Conservation (phyloP, 2,329 filamentous ascomycete species). For the Penicillium corylophilum region DNA sequence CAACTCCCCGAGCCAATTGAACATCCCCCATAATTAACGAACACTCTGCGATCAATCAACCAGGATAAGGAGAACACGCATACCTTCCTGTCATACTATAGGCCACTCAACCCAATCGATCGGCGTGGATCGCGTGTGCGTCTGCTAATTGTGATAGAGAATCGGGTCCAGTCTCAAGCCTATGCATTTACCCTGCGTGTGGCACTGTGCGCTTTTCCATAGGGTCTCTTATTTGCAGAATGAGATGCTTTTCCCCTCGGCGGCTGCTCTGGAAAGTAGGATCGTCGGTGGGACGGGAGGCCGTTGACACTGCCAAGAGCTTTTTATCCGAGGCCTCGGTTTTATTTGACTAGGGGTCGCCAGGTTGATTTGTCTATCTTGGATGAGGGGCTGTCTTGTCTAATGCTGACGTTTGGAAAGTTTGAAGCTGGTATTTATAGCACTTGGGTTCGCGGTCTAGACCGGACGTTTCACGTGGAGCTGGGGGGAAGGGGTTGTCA, state of each 20-base stretch:
- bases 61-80: background rate
- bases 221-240: background rate
- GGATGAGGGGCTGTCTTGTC: too few relatives aligned
- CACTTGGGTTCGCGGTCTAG: too few relatives aligned
- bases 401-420: too few relatives aligned
- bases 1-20: background rate
- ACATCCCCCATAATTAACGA: background rate
- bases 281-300: background rate
- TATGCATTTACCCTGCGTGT: background rate
- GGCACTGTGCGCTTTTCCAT: background rate
- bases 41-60: background rate
- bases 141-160: background rate
- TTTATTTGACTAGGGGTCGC: background rate
- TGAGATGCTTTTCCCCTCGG: background rate
- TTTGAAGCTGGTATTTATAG: too few relatives aligned
- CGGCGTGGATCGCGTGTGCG: background rate
- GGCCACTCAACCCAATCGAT: background rate
- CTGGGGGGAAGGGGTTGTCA: too few relatives aligned
- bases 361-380: background rate
- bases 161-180: background rate
- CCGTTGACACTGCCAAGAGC: slow-evolving; percentile 2
- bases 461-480: too few relatives aligned
- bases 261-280: background rate
- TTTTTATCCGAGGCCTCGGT: background rate
- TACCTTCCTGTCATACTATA: too few relatives aligned